These are phyloP conservation scores for Yarrowia sp. DNA, from an alignment of 805 yeast genomes.

Conservation along the genomic window DNA sequence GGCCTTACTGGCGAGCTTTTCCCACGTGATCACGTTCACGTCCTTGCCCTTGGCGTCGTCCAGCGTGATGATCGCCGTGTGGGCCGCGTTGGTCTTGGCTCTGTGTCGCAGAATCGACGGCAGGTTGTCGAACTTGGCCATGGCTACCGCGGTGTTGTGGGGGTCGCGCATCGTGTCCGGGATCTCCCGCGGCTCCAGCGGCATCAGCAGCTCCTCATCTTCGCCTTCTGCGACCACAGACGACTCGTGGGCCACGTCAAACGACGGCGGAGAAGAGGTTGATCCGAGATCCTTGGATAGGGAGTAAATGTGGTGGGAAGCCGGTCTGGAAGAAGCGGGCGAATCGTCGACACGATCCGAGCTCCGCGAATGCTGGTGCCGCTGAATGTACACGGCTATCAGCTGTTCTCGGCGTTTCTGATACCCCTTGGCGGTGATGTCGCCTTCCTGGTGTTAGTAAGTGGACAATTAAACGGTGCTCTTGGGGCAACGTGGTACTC, in stretches of 20 bases:
- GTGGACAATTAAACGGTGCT: too few species aligned
- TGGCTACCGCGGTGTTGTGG: slow-evolving; percentile 47
- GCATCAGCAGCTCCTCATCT: slow-evolving; percentile 56
- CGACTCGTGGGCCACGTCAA: slow-evolving; percentile 26
- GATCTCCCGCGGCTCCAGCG: slow-evolving; percentile 67
- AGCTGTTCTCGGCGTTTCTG: slow-evolving; percentile 61
- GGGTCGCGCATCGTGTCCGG: slow-evolving; percentile 52
- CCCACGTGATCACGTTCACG: slow-evolving; percentile 81
- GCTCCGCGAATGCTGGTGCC: slow-evolving; percentile 34
- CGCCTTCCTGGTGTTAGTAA: slow-evolving; percentile 61
- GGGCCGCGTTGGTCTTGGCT: slow-evolving; percentile 68
- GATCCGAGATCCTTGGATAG: slow-evolving; percentile 39
- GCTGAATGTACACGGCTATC: slow-evolving; percentile 44
- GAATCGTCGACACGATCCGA: slow-evolving; percentile 33
- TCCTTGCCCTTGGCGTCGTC: slow-evolving; percentile 82
- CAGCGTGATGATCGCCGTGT: slow-evolving; percentile 72
- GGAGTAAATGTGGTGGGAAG: slow-evolving; percentile 39
- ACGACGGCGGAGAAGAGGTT: slow-evolving; percentile 38
- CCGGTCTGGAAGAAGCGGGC: slow-evolving; percentile 36
- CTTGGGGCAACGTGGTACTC: background rate
- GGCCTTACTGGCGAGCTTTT: slow-evolving; percentile 78
- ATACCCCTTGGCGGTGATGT: slow-evolving; percentile 76
- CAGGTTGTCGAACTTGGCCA: slow-evolving; percentile 61
- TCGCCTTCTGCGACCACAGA: background rate
- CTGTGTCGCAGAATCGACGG: slow-evolving; percentile 77